These are phyloP conservation scores for Colletotrichum euphorbiae DNA, from an alignment of 2,329 filamentous ascomycete genomes.

Conservation along the genomic window DNA sequence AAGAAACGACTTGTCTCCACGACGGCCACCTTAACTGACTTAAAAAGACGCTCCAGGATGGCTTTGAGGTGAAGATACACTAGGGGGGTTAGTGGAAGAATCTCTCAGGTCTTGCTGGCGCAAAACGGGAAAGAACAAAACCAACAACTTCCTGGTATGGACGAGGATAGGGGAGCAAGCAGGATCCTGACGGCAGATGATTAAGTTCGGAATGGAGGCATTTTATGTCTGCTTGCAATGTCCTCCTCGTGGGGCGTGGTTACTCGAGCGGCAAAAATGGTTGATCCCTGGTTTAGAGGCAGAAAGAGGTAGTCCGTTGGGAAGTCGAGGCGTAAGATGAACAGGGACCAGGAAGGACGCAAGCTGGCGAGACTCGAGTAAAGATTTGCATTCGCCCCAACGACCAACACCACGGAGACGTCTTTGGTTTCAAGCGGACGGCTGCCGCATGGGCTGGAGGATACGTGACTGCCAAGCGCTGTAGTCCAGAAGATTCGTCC, in stretches of 20 bases:
- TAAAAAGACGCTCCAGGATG: conserved; percentile 34
- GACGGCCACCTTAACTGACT: conserved; percentile 38
- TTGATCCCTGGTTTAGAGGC: conserved; percentile 38
- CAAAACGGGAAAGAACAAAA: conserved; percentile 41
- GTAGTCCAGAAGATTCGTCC: conserved; percentile 36
- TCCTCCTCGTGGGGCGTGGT: conserved; percentile 35
- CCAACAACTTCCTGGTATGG: conserved; percentile 39
- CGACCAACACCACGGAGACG: conserved; percentile 36
- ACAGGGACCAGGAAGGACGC: conserved; percentile 41
- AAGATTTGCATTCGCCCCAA: conserved; percentile 41
- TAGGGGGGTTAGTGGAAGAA: conserved; percentile 40
- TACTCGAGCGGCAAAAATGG: conserved; percentile 34
- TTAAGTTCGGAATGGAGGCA: conserved; percentile 42
- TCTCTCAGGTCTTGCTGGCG: conserved; percentile 39
- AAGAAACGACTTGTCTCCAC: conserved; percentile 41
- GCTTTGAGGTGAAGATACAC: conserved; percentile 32
- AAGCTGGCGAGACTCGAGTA: conserved; percentile 33
- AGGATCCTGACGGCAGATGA: conserved; percentile 35
- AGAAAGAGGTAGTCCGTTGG: conserved; percentile 35
- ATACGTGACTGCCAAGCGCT: conserved; percentile 41
- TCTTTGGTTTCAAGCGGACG: conserved; percentile 40
- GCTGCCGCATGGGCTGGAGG: conserved; percentile 38
- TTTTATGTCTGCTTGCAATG: conserved; percentile 42
- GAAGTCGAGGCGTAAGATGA: conserved; percentile 38
- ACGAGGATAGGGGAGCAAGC: conserved; percentile 39